These are phyloP conservation scores for Imleria badia DNA, from an alignment of 768 basidiomycete species.

Conservation along the genomic window DNA sequence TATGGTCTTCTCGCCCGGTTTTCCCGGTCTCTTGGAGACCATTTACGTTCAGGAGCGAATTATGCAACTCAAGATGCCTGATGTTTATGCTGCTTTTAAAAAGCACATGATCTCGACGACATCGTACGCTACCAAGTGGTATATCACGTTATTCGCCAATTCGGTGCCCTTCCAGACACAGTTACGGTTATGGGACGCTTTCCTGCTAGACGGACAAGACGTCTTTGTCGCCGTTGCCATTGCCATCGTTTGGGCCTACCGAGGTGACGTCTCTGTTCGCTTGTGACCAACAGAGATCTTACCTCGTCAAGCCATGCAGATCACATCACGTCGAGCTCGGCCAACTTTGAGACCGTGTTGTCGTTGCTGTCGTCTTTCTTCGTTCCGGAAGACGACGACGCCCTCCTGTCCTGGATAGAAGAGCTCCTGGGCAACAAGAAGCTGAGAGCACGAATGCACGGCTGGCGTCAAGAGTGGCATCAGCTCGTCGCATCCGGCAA, in stretches of 20 bases:
- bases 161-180: constrained; percentile 95
- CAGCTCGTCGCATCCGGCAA: constrained; percentile 63
- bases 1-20: constrained; percentile 86
- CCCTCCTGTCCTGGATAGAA: constrained; percentile 78
- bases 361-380: constrained; percentile 93
- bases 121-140: constrained; percentile 98
- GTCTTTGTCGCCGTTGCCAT: constrained; percentile 82
- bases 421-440: constrained; percentile 60
- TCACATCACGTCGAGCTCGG: constrained; percentile 74
- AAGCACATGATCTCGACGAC: constrained; percentile 91
- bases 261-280: constrained; percentile 51
- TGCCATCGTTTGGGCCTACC: constrained; percentile 88
- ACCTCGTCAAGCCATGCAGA: constrained; percentile 44
- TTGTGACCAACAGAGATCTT: not conserved
- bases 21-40: constrained; percentile 93
- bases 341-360: constrained; percentile 89
- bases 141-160: constrained; percentile 96
- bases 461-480: constrained; percentile 83
- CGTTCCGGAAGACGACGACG: constrained; percentile 87
- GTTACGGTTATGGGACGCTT: constrained; percentile 91
- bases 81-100: constrained; percentile 82
- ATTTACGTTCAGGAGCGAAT: constrained; percentile 95
- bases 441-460: constrained; percentile 62
- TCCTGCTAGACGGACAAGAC: constrained; percentile 88
- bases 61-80: constrained; percentile 85